Evolutionary conservation across 2,329 filamentous ascomycete species (phyloP), one percentile per base, ranked within the genome.

Genomic region (Fusarium sterilihyphosum): DNA sequence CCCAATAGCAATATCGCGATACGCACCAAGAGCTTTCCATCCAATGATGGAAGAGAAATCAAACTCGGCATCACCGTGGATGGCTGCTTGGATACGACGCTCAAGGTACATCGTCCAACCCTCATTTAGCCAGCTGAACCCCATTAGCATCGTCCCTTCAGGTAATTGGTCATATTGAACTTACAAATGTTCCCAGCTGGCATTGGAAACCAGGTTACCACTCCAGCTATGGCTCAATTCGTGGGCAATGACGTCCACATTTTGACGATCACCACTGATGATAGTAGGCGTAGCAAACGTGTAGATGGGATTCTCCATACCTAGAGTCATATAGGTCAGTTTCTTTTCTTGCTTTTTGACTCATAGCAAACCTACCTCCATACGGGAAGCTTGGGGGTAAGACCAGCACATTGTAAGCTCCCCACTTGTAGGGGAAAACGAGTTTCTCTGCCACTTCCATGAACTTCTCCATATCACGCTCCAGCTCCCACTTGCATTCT

Each of bases 21-120:
- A 76, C 85, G 64, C 80, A 90, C 88, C 89, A 24, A 98, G 89
- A 5, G 92, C 90, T 81, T 97, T 96, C 96, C 96, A 98, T 68
- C 96, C 96, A 74, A 98, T 97, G 74, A 98, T 97, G 73, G 96
- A 92, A 14, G 94, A 97, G 83, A 99, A 98, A 84, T 98, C 93
- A 72, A 96, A 94, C 80, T 97, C 92, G 9, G 93, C 85, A 73
- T 96, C 93, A 53, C 95, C 95, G 77, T 98, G 95, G 50, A 97
- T 87, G 26, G 87, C 89, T 20, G 91, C 92, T 73, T 92, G 88
- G 67, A 97, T 94, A 56, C 96, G 90, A 60, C 96, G 92, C 84
- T 99, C 96, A 10, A 98, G 88, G 79, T 99, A 99, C 26, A 92
- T 93, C 1, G 96, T 98, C 96, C 96, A 98, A 38, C 96, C 96